Evolutionary conservation across 2,329 filamentous ascomycete species (phyloP).

Genomic region (Colletotrichum sp.): DNA sequence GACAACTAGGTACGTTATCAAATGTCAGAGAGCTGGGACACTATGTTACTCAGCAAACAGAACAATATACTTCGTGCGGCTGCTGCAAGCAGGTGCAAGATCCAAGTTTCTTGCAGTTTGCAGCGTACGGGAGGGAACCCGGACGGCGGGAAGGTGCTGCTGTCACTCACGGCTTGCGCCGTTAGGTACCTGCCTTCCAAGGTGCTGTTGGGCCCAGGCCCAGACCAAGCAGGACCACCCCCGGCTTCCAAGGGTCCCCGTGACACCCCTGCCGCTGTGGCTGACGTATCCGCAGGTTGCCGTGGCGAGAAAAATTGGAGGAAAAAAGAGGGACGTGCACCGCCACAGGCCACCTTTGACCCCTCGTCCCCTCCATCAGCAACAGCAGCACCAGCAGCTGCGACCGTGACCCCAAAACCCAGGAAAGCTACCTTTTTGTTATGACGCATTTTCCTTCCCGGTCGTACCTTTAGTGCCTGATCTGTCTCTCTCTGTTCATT

Average conservation of each 20-base stretch:
- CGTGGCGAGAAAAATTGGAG: slow-evolving; percentile 10
- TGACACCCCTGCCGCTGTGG: slow-evolving; percentile 4
- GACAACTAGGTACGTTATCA: not conserved
- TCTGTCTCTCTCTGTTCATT: not conserved
- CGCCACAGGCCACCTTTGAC: slow-evolving; percentile 25
- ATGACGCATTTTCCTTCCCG: slow-evolving; percentile 31
- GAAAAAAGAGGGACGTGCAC: slow-evolving; percentile 24
- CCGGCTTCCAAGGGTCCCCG: not conserved
- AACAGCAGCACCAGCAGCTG: not conserved
- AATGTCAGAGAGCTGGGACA: not conserved
- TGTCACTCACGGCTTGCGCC: not conserved
- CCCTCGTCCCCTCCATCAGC: slow-evolving; percentile 21
- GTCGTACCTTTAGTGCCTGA: slow-evolving; percentile 3
- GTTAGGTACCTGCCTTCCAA: not conserved
- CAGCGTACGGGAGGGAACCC: not conserved
- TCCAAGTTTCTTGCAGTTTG: not conserved
- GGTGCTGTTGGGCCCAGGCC: not conserved
- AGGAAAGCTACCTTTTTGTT: slow-evolving; percentile 25
- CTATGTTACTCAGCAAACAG: not conserved
- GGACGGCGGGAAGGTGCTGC: not conserved
- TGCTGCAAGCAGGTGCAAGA: not conserved
- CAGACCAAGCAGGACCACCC: not conserved
- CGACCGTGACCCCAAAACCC: not conserved
- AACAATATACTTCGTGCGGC: not conserved
- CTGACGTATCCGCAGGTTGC: slow-evolving; percentile 12